Evolutionary conservation across 2,329 filamentous ascomycete species (phyloP), one percentile per base, ranked within the genome.

Genomic region (Trichoderma polysporum): DNA sequence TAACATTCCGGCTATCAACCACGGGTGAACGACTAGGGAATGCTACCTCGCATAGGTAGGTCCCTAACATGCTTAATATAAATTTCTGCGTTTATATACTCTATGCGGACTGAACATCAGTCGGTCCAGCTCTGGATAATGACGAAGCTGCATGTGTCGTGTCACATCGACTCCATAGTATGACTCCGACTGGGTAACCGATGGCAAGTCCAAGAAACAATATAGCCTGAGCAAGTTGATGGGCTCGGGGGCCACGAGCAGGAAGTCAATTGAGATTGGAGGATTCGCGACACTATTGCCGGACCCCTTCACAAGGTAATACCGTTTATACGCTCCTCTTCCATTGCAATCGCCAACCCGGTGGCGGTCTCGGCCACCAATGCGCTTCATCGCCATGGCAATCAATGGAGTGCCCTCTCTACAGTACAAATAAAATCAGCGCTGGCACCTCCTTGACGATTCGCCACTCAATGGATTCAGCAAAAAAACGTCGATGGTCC

Each of bases 401-500:
- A 33, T 45, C 60, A 39, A 63, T 27, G 35, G 6, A 25, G 31
- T 33, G 9, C 22, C 31, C 7, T 35, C 25, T 17, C 13, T 22
- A 7, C 35, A n/a, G 31, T 45, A 45, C 47, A 49, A 62, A 62
- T 63, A 63, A 54, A 63, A 63, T 77, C 56, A 76, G 79, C 63
- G 78, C 78, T 68, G 77, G 77, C 70, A 75, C 74, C 31, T 69
- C 69, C 57, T 12, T 39, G 52, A 15, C 50, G 27, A 31, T 58
- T 65, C 45, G 50, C 60, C 60, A 64, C 50, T 27, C 52, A 33
- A 65, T 57, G 17, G 50, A 31, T 41, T 35, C 22, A 45, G n/a
- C 27, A 33, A 58, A 25, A 41, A n/a, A 35, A 19, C n/a, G 33
- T 65, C 61, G 35, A 25, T 41, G 27, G 7, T 22, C 22, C 39